These are phyloP conservation scores for Boletus speciosus DNA, from an alignment of 768 basidiomycete species.

Conservation along the genomic window DNA sequence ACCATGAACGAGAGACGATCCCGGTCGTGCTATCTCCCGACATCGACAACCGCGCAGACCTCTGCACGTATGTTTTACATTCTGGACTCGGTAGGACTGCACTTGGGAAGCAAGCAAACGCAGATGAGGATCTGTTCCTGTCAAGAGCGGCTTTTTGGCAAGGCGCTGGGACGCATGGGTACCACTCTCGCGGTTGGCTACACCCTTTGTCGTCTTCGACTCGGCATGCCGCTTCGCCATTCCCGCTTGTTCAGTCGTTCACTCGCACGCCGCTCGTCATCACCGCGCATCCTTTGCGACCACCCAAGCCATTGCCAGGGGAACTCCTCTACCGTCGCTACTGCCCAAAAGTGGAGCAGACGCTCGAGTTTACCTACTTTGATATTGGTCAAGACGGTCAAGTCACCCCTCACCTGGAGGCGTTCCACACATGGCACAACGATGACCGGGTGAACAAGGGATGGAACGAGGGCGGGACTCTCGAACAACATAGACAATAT, in stretches of 20 bases:
- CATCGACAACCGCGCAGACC: slow-evolving; percentile 30
- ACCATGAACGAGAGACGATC: slow-evolving; percentile 39
- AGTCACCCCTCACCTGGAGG: slow-evolving; percentile 35
- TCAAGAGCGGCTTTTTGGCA: slow-evolving; percentile 48
- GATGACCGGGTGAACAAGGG: slow-evolving; percentile 42
- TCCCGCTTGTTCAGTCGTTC: slow-evolving; percentile 40
- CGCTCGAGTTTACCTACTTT: slow-evolving; percentile 29
- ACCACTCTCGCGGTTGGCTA: slow-evolving; percentile 33
- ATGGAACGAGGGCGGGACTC: slow-evolving; percentile 45
- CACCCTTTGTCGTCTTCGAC: slow-evolving; percentile 30
- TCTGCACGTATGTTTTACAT: slow-evolving; percentile 36
- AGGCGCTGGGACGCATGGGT: slow-evolving; percentile 40
- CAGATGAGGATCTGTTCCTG: slow-evolving; percentile 35
- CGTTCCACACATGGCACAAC: slow-evolving; percentile 51
- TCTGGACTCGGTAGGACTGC: slow-evolving; percentile 35
- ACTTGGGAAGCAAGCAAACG: background rate
- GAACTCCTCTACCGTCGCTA: slow-evolving; percentile 39
- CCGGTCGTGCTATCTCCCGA: slow-evolving; percentile 34
- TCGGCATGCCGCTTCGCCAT: slow-evolving; percentile 22
- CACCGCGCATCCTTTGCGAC: slow-evolving; percentile 49
- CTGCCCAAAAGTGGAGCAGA: slow-evolving; percentile 33
- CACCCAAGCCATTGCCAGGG: slow-evolving; percentile 41
- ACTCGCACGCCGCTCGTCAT: slow-evolving; percentile 46
- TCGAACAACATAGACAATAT: slow-evolving; percentile 44
- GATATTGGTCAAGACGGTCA: slow-evolving; percentile 17